Evolutionary conservation across 202 grass and related monocot species (phyloP).

Genomic region (Schoenoplectus triqueter): DNA sequence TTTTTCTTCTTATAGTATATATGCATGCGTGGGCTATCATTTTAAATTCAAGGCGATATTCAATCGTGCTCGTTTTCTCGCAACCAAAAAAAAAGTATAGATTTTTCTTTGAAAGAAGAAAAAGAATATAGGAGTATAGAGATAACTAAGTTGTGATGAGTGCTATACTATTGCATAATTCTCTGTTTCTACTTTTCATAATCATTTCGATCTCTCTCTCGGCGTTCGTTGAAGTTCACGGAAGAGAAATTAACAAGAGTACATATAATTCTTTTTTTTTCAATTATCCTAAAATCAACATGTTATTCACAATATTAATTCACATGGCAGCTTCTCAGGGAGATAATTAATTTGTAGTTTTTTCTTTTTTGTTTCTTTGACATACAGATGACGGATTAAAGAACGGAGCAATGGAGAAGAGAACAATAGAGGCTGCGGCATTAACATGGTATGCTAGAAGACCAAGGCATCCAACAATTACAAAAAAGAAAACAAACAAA

Average conservation of each 20-base stretch:
- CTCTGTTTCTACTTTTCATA: slow-evolving; percentile 5
- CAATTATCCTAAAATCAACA: neutral
- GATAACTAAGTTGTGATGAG: neutral
- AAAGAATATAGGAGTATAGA: neutral
- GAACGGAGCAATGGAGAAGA: neutral
- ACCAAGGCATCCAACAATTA: slow-evolving; percentile 1
- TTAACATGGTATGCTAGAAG: slow-evolving; percentile 32
- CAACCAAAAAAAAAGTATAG: neutral
- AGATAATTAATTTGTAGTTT: neutral
- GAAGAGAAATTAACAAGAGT: slow-evolving; percentile 27
- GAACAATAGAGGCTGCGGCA: slow-evolving; percentile 6
- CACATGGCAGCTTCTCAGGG: neutral
- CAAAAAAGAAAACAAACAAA: neutral
- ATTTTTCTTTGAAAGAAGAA: neutral
- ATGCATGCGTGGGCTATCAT: neutral
- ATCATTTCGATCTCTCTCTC: neutral
- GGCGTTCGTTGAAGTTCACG: neutral
- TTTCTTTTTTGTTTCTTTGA: neutral
- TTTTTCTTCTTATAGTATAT: neutral
- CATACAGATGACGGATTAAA: slow-evolving; percentile 4
- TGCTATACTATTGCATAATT: neutral
- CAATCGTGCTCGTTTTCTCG: neutral
- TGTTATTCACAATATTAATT: neutral
- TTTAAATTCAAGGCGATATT: neutral
- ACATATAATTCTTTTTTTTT: neutral